Evolutionary conservation across 1,139 yeast genomes (phyloP), one percentile per base, ranked within the genome.

Genomic region (Cylindricascospora bacillispora): DNA sequence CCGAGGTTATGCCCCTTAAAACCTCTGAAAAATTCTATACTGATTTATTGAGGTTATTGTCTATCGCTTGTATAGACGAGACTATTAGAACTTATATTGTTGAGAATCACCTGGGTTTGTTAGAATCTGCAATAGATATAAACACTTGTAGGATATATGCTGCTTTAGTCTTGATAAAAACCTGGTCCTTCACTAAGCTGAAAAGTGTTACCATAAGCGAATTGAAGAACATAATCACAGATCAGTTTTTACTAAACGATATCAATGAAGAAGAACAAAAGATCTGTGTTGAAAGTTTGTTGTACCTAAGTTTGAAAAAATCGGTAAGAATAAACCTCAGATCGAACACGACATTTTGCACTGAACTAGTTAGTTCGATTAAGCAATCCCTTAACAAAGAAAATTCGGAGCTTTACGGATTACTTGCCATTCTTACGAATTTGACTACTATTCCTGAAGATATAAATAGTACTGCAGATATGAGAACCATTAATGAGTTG

Each of bases 51-150:
- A 31, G 29, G 10, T 29, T 51, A 19, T 30, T 52, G 15, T 43
- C 52, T 3, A 39, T 41, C 9, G 54, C 52, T 5, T 52, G 57
- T 27, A 42, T 50, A 27, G 56, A 52, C 34, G 54, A 49, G 28
- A 39, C 40, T 11, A 45, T 47, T 4, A 43, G 56, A 35, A 33
- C 28, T 9, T 39, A 43, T 30, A 44, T 52, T 21, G 36, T 52
- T 4, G 53, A 49, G 22, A 36, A 47, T 25, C 51, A 49, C 32
- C 29, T 41, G 11, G 28, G 31, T 5, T 28, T 42, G 1, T 32
- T 52, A 15, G 49, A 49, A 26, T 33, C 36, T 15, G 33, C 52
- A 4, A 30, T 47, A 24, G 27, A 31, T 4, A 31, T 39, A n/a
- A 31, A 37, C 13, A 30, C 38, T 4, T 44, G 38, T 28, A 36